Conservation (phyloP, 2,329 filamentous ascomycete species). For the Arthrobotrys sphaeroides region DNA sequence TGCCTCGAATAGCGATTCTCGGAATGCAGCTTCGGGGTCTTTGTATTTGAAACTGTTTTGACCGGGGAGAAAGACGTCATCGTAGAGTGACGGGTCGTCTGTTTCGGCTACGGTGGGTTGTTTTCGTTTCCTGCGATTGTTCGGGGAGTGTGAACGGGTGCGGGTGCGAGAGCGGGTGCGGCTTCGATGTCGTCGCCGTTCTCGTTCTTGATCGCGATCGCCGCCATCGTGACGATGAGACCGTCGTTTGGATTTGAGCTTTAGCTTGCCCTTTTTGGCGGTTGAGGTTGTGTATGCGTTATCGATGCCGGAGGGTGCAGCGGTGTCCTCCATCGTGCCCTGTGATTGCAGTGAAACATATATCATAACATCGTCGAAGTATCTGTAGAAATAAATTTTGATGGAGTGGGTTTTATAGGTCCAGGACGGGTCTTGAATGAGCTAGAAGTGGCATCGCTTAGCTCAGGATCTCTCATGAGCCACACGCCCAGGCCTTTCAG, state of each 20-base stretch:
- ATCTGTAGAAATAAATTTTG: background rate
- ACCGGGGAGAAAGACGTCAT: slow-evolving; percentile 62
- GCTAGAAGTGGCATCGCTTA: background rate
- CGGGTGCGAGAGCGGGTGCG: slow-evolving; percentile 36
- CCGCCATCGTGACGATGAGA: slow-evolving; percentile 18
- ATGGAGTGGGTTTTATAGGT: background rate
- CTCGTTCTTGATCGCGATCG: background rate
- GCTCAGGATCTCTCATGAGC: background rate
- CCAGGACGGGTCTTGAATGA: background rate
- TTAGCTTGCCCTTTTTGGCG: slow-evolving; percentile 48
- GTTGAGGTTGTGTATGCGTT: slow-evolving; percentile 40
- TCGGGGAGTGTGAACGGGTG: slow-evolving; percentile 57
- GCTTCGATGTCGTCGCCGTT: slow-evolving; percentile 34
- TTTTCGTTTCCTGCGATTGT: slow-evolving; percentile 50
- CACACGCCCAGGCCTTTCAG: background rate
- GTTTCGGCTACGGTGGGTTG: slow-evolving; percentile 54
- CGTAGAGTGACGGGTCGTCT: slow-evolving; percentile 60
- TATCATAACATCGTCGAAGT: slow-evolving; percentile 22
- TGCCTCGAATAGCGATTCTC: slow-evolving; percentile 93
- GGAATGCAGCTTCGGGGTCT: slow-evolving; percentile 80
- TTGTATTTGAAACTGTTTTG: slow-evolving; percentile 61
- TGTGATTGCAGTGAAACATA: background rate
- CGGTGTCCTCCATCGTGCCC: slow-evolving; percentile 18
- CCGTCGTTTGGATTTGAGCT: slow-evolving; percentile 41
- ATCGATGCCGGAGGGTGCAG: slow-evolving; percentile 21